Percentiles rank a stretch among this genome's conserved stretches.
phyloP scores from a whole-genome alignment of 352 stramenopile species.

The Globisporangium emineosum region DNA sequence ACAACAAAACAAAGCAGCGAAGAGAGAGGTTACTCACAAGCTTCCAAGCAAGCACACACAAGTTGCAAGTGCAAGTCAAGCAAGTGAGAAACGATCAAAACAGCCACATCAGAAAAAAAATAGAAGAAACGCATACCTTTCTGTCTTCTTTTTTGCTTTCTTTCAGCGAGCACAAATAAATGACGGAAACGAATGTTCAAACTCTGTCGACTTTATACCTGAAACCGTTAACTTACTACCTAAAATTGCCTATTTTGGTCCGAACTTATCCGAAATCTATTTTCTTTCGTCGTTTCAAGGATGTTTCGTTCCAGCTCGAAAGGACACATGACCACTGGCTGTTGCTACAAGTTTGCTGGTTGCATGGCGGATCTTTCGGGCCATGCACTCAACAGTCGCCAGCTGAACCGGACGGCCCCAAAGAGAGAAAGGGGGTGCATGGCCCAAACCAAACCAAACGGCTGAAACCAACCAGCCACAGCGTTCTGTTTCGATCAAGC shows the following conservation, averaged over 20 bases:
- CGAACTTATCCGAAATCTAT: no score
- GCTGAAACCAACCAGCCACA: background rate
- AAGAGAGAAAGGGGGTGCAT: background rate
- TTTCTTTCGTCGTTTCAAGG: background rate
- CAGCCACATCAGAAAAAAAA: conserved; percentile 6
- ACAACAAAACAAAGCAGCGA: background rate
- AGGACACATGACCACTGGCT: background rate
- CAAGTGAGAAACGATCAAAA: conserved; percentile 5
- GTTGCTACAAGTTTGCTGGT: background rate
- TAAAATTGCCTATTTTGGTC: no score
- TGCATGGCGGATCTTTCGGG: background rate
- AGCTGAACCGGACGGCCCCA: background rate
- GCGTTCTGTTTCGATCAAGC: background rate
- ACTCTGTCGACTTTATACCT: background rate
- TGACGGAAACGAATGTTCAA: background rate
- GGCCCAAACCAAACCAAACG: background rate
- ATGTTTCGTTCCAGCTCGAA: background rate
- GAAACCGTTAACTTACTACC: background rate
- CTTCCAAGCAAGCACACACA: background rate
- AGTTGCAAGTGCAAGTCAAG: background rate
- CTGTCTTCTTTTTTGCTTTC: background rate
- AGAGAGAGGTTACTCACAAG: background rate
- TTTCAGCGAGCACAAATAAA: background rate
- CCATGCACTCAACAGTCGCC: background rate
- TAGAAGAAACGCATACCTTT: background rate